A percentile compares a stretch with the other conserved stretches of the same genome.
phyloP scores from a whole-genome alignment of 176 grass and related monocot species.

The Carex kokanica region DNA sequence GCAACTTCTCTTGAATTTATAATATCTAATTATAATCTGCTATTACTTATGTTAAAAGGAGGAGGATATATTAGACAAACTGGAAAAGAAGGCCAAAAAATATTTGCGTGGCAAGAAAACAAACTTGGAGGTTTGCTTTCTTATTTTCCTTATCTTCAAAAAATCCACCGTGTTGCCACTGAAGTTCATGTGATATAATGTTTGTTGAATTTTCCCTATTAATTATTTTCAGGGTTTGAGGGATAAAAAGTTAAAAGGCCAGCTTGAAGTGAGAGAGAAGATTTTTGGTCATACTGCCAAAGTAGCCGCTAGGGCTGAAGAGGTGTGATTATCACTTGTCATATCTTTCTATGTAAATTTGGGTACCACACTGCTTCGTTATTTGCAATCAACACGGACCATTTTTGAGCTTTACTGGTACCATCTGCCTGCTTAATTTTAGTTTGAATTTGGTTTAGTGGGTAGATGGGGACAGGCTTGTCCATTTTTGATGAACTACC shows the following conservation, averaged over 20 bases:
- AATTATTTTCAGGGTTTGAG: slow-evolving; percentile 38
- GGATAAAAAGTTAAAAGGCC: slow-evolving; percentile 81
- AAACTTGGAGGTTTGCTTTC: slow-evolving; percentile 47
- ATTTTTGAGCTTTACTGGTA: not conserved
- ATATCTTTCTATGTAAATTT: not conserved
- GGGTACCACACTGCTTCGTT: not conserved
- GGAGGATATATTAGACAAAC: slow-evolving; percentile 42
- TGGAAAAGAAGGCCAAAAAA: slow-evolving; percentile 60
- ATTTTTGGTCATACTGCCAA: slow-evolving; percentile 65
- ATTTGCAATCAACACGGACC: not conserved
- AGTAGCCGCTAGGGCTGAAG: slow-evolving; percentile 69
- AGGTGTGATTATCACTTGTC: slow-evolving; percentile 36
- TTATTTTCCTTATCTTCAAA: not conserved
- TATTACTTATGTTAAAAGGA: not conserved
- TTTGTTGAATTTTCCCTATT: slow-evolving; percentile 17
- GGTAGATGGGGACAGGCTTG: not conserved
- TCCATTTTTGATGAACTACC: not conserved
- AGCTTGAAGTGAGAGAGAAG: slow-evolving; percentile 65
- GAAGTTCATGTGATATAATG: not conserved
- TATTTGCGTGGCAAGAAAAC: slow-evolving; percentile 61
- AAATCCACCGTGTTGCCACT: not conserved
- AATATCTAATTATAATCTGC: not conserved
- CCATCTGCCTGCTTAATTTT: not conserved
- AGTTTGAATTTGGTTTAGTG: not conserved
- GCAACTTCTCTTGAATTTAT: not conserved